Evolutionary conservation across 1,139 yeast genomes (phyloP).

Genomic region (Geotrichum carabidarum): DNA sequence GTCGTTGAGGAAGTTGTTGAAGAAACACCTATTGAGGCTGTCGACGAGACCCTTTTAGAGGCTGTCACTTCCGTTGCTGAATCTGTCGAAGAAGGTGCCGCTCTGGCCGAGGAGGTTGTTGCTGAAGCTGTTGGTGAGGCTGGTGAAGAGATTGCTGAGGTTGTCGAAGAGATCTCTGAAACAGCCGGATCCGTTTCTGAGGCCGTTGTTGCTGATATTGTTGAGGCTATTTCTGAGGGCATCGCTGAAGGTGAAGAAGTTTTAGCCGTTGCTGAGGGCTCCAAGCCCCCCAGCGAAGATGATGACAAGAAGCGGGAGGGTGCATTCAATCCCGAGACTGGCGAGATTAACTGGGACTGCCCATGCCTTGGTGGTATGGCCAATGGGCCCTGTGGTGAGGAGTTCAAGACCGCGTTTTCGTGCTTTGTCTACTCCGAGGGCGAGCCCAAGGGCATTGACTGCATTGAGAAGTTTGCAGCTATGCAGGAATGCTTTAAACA

Average conservation of each 20-base stretch:
- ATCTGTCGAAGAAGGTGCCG: background rate
- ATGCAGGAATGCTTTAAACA: constrained; percentile 95
- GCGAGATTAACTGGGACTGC: constrained; percentile 99
- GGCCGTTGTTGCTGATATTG: constrained; percentile 6
- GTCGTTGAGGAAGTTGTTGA: background rate
- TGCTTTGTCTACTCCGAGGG: constrained; percentile 93
- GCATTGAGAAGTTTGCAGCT: constrained; percentile 82
- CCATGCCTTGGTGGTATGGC: constrained; percentile 99
- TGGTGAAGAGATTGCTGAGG: background rate
- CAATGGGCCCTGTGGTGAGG: constrained; percentile 96
- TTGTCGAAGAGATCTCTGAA: background rate
- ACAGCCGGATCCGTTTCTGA: background rate
- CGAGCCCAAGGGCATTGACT: constrained; percentile 96
- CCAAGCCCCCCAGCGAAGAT: background rate
- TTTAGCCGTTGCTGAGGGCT: background rate
- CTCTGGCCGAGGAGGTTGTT: background rate
- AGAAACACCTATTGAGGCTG: background rate
- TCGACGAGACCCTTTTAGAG: background rate
- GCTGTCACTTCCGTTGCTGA: constrained; percentile 2
- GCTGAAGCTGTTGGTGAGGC: background rate
- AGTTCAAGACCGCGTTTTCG: constrained; percentile 91
- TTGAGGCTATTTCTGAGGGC: constrained; percentile 11
- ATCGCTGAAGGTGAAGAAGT: constrained; percentile 2
- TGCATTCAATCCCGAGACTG: constrained; percentile 95
- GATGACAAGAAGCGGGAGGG: constrained; percentile 19